phyloP scores from a whole-genome alignment of 1,284 basidiomycete species.

The Boletellus sp. region DNA sequence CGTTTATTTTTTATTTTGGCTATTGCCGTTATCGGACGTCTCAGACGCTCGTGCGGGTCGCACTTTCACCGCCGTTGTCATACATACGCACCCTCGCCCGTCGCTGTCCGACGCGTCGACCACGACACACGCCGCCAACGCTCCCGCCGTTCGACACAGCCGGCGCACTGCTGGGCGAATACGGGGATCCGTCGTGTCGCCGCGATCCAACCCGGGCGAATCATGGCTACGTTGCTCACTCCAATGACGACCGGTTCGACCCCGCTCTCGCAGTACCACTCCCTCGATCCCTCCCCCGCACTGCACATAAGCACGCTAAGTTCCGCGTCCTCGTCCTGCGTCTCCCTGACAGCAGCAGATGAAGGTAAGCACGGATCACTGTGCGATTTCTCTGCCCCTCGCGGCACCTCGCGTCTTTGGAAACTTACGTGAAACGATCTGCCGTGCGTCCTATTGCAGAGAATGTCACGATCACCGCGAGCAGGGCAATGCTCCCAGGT shows the following conservation, averaged over 20 bases:
- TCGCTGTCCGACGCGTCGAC: constrained; percentile 16
- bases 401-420: constrained; percentile 26
- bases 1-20: constrained; percentile 14
- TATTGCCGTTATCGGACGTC: constrained; percentile 22
- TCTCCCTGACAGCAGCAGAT: constrained; percentile 52
- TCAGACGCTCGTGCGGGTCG: constrained; percentile 2
- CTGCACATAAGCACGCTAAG: constrained; percentile 35
- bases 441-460: constrained; percentile 43
- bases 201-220: too few relatives aligned
- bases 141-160: background rate
- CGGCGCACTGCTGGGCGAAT: constrained; percentile 4
- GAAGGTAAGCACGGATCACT: constrained; percentile 45
- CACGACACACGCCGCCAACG: constrained; percentile 5
- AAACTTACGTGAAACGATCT: constrained; percentile 35
- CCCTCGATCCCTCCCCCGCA: constrained; percentile 36
- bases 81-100: too few relatives aligned
- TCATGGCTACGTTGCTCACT: constrained; percentile 30
- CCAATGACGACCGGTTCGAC: constrained; percentile 27
- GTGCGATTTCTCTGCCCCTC: constrained; percentile 15
- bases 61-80: constrained; percentile 8
- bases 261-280: constrained; percentile 35
- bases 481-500: constrained; percentile 40
- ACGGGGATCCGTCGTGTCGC: constrained; percentile 51
- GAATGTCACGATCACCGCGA: constrained; percentile 63
- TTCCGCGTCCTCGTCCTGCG: constrained; percentile 47